Base-by-base conservation (phyloP, 768 basidiomycete genomes). In the Phallus indusiatus region DNA sequence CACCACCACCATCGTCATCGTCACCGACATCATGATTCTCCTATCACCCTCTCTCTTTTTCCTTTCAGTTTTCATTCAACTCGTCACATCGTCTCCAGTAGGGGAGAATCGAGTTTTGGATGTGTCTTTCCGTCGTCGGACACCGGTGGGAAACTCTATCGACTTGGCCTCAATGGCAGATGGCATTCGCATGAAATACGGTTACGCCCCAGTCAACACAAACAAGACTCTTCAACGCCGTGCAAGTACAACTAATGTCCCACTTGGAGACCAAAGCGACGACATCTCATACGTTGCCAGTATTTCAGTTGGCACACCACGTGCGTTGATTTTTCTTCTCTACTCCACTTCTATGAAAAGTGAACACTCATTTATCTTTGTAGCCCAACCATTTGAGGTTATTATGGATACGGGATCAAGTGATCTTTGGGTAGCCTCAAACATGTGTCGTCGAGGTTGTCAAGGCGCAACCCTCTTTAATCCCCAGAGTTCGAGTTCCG, bases 261-360 rank as follows among this genome's bases (percentile, higher is more conserved):
- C 70, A 1, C 69, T 81, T 49, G 76, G 72, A 7, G 79, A 86
- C 69, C 79, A 84, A 74, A 82, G 71, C 61, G 67, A 66, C 17
- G 86, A 87, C 48, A 69, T 80, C 0, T 82, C 79, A 62, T 88
- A 86, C 66, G 78, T 82, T 59, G 82, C 78, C 1, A 66, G 69
- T 16, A 67, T 86, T 1, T 71, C 64, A 53, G 75, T 86, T 42
- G 85, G 85, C 11, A 81, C 83, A 60, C 86, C 85, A 82, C 85
- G 66, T 73, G 82, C 78, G 9, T 21, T n/a, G n/a, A n/a, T n/a
- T n/a, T n/a, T n/a, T 28, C 17, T 20, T 60, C 8, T 60, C 18
- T 36, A 47, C 17, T 12, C 10, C 28, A 28, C n/a, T 42, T 42
- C 12, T 59, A n/a, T n/a, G n/a, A n/a, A n/a, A n/a, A n/a, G 8